Percentiles rank a stretch among this genome's conserved stretches.
phyloP scores from a whole-genome alignment of 2,329 filamentous ascomycete species.

The Periconia sp. region DNA sequence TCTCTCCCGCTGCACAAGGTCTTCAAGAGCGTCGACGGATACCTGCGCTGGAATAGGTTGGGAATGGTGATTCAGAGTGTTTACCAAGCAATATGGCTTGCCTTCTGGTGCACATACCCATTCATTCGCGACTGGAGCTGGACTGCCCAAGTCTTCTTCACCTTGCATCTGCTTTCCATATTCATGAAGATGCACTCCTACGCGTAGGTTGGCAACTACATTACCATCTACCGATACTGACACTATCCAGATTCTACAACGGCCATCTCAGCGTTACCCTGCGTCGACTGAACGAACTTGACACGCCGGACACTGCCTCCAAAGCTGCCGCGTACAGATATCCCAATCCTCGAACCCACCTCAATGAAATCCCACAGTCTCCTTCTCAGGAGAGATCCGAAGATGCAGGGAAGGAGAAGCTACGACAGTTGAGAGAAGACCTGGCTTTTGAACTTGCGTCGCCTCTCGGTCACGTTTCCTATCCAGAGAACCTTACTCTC shows the following conservation, averaged over 20 bases:
- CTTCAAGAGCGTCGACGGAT: constrained; percentile 63
- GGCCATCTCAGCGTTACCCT: constrained; percentile 90
- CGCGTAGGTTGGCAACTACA: constrained; percentile 52
- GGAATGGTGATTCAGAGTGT: constrained; percentile 86
- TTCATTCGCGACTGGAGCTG: constrained; percentile 91
- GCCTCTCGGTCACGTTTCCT: constrained; percentile 86
- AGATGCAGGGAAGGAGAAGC: constrained; percentile 34
- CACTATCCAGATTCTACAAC: constrained; percentile 75
- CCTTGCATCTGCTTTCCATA: constrained; percentile 86
- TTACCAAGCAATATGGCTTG: constrained; percentile 80
- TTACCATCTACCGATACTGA: background rate
- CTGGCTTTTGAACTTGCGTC: constrained; percentile 91
- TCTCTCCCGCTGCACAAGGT: constrained; percentile 76
- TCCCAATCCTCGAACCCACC: constrained; percentile 58
- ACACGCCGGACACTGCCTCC: constrained; percentile 73
- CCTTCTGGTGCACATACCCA: constrained; percentile 79
- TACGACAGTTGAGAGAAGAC: constrained; percentile 79
- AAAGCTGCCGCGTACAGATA: constrained; percentile 78
- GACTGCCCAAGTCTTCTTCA: constrained; percentile 95
- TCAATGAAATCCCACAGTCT: constrained; percentile 58
- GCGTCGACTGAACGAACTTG: constrained; percentile 78
- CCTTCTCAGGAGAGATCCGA: constrained; percentile 54
- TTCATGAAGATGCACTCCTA: constrained; percentile 99
- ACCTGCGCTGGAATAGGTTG: constrained; percentile 73
- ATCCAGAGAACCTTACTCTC: constrained; percentile 85